Conservation (phyloP, 495 filamentous ascomycete genomes). For the Thozetella sp. region DNA sequence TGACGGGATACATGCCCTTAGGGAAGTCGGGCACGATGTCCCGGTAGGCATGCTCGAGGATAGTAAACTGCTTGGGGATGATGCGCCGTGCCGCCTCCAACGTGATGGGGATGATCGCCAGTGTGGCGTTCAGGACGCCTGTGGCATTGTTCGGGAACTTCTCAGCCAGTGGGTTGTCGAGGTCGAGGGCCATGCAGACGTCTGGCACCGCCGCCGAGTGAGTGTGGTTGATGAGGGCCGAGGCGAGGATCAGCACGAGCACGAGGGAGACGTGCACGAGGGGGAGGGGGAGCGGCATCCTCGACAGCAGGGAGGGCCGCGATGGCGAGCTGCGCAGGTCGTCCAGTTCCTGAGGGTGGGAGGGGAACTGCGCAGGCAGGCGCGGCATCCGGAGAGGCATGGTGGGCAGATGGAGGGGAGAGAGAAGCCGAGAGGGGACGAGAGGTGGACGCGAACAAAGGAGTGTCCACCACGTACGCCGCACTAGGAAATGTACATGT, state of each 20-base stretch:
- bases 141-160: constrained; percentile 36
- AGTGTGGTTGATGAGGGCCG: constrained; percentile 20
- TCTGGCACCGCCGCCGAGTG: constrained; percentile 17
- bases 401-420: constrained; percentile 4
- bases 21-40: constrained; percentile 37
- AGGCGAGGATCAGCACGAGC: constrained; percentile 20
- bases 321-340: constrained; percentile 13
- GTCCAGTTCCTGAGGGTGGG: constrained; percentile 14
- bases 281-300: constrained; percentile 22
- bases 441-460: constrained; percentile 12
- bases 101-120: constrained; percentile 39
- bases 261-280: constrained; percentile 21
- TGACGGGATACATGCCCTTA: constrained; percentile 42
- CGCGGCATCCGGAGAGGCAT: constrained; percentile 27
- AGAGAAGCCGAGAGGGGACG: background rate
- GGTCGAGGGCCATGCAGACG: constrained; percentile 34
- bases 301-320: constrained; percentile 6
- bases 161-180: constrained; percentile 31
- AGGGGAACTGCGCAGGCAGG: constrained; percentile 17
- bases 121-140: constrained; percentile 41
- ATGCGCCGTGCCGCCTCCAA: constrained; percentile 28
- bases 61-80: constrained; percentile 35
- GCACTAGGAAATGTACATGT: background rate
- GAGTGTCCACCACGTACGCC: background rate
- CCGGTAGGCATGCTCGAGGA: constrained; percentile 38